Evolutionary conservation across 2,329 filamentous ascomycete genomes (phyloP).

Genomic region (Ceratocystis destructans): DNA sequence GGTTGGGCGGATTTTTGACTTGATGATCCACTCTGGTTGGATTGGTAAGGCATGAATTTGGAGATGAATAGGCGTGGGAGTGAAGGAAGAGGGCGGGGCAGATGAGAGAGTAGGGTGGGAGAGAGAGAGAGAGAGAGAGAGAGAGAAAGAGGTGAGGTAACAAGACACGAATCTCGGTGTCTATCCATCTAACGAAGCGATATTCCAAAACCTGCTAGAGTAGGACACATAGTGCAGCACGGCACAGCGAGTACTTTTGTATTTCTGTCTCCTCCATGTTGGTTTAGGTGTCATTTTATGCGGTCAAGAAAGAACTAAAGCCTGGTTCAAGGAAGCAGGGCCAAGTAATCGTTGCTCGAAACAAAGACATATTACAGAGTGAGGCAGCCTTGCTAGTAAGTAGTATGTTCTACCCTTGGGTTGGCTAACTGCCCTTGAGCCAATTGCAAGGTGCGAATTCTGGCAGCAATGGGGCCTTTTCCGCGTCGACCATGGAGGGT

Average conservation of each 20-base stretch:
- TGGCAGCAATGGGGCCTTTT: neutral
- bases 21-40: slow-evolving; percentile 87
- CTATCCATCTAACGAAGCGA: neutral
- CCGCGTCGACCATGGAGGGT: neutral
- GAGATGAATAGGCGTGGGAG: neutral
- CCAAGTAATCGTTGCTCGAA: no score
- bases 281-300: no score
- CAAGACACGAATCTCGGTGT: neutral
- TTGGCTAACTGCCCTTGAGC: no score
- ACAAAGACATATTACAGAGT: no score
- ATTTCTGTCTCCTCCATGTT: no score
- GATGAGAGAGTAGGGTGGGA: neutral
- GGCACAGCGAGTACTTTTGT: no score
- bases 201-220: neutral
- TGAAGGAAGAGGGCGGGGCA: neutral
- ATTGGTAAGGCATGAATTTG: slow-evolving; percentile 57
- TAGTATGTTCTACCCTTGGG: no score
- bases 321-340: no score
- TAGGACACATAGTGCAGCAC: neutral
- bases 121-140: neutral
- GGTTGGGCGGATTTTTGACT: slow-evolving; percentile 77
- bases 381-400: no score
- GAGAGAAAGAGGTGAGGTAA: neutral
- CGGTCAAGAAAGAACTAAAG: no score
- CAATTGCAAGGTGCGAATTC: no score